Conservation (phyloP, 78 protist species). For the Protostelium mycophagum region DNA sequence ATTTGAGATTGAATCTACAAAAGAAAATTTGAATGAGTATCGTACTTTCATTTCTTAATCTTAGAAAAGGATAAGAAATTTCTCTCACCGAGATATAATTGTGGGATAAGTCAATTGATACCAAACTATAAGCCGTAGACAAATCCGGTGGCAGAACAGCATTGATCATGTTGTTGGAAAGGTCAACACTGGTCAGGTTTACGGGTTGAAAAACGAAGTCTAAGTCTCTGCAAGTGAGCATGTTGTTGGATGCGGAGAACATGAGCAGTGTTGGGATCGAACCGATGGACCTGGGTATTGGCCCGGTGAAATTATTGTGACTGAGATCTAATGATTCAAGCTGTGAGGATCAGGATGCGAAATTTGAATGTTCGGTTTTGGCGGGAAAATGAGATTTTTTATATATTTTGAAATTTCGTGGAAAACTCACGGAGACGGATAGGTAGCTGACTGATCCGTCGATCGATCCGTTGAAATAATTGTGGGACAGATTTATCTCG, state of each 20-base stretch:
- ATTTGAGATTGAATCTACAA: too few species aligned
- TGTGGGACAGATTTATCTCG: not conserved
- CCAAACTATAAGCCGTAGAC: too few species aligned
- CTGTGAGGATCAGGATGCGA: not conserved
- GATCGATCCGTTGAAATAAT: not conserved
- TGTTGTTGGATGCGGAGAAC: not conserved
- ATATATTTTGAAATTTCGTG: too few species aligned
- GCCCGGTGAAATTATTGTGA: not conserved
- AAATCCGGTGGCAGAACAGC: not conserved
- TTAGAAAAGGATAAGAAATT: too few species aligned
- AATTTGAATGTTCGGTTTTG: too few species aligned
- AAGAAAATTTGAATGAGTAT: too few species aligned
- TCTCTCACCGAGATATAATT: not conserved
- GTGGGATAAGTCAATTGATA: not conserved
- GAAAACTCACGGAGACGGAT: not conserved
- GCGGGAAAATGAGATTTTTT: too few species aligned
- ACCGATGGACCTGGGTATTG: not conserved
- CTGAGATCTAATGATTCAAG: not conserved
- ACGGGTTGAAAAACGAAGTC: not conserved
- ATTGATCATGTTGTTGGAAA: not conserved
- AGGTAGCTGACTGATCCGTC: not conserved
- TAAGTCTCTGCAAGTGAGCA: not conserved
- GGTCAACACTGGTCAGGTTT: not conserved
- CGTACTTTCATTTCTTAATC: too few species aligned
- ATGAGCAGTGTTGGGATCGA: not conserved